Conservation (phyloP, 2,329 filamentous ascomycete genomes). For the Fusarium sp. region DNA sequence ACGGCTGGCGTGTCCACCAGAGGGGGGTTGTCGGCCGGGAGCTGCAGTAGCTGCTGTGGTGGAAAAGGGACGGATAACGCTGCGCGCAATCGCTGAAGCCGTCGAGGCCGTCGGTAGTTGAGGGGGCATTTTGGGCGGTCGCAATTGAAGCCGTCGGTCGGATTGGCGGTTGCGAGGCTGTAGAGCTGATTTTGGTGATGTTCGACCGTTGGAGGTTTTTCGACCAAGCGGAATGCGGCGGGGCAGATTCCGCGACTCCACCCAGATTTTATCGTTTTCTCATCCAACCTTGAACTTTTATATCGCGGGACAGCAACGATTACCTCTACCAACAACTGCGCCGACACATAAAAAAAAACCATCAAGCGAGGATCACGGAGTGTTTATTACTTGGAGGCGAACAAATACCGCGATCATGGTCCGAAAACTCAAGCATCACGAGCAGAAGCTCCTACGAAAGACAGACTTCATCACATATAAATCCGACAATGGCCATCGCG, state of each 20-base stretch:
- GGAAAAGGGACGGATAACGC: slow-evolving; percentile 43
- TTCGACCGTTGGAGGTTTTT: slow-evolving; percentile 40
- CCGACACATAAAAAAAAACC: not conserved
- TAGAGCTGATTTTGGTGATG: slow-evolving; percentile 28
- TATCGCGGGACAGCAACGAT: not conserved
- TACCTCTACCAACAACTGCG: not conserved
- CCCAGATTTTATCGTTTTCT: slow-evolving; percentile 40
- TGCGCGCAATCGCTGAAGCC: slow-evolving; percentile 29
- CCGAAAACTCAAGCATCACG: slow-evolving; percentile 94
- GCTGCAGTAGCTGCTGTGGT: slow-evolving; percentile 41
- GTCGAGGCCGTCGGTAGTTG: slow-evolving; percentile 46
- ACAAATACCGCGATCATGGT: slow-evolving; percentile 72
- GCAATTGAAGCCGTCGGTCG: slow-evolving; percentile 16
- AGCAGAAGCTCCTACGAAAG: slow-evolving; percentile 91
- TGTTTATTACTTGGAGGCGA: not conserved
- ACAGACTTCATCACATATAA: slow-evolving; percentile 97
- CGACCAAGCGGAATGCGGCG: slow-evolving; percentile 36
- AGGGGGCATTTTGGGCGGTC: slow-evolving; percentile 51
- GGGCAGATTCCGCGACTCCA: slow-evolving; percentile 42
- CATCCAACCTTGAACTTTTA: slow-evolving; percentile 22
- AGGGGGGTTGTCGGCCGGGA: slow-evolving; percentile 23
- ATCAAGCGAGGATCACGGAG: not conserved
- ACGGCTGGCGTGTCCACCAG: slow-evolving; percentile 25
- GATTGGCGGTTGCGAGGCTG: slow-evolving; percentile 3
- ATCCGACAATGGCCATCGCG: slow-evolving; percentile 85